These are phyloP conservation scores for Dioszegia aurantiaca DNA, from an alignment of 768 basidiomycete genomes.

Conservation along the genomic window DNA sequence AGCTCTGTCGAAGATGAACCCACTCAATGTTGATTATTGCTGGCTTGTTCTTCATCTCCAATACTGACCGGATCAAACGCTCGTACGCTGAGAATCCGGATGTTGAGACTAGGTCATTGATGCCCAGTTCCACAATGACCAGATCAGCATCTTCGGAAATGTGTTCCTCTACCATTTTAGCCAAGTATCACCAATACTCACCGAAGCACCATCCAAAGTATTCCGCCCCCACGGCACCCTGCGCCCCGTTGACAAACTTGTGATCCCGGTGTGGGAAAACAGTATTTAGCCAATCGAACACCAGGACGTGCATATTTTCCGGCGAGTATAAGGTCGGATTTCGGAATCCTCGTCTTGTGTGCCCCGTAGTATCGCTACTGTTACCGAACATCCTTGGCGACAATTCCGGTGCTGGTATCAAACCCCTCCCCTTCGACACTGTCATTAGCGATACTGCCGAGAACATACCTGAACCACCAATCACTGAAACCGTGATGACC, in stretches of 20 bases:
- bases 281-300: slow-evolving; percentile 44
- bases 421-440: slow-evolving; percentile 46
- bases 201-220: slow-evolving; percentile 45
- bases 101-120: slow-evolving; percentile 38
- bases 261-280: slow-evolving; percentile 40
- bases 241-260: slow-evolving; percentile 40
- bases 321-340: slow-evolving; percentile 42
- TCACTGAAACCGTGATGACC: slow-evolving; percentile 42
- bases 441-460: neutral
- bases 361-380: too few relatives aligned
- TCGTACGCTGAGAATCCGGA: slow-evolving; percentile 35
- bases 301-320: slow-evolving; percentile 43
- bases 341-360: neutral
- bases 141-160: slow-evolving; percentile 40
- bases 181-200: slow-evolving; percentile 18
- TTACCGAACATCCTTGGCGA: neutral
- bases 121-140: slow-evolving; percentile 41
- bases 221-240: slow-evolving; percentile 40
- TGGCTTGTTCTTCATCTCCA: slow-evolving; percentile 33
- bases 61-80: slow-evolving; percentile 27
- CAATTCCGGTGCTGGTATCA: slow-evolving; percentile 11
- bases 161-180: slow-evolving; percentile 35
- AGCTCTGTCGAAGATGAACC: slow-evolving; percentile 8
- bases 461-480: slow-evolving; percentile 44
- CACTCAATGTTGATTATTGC: slow-evolving; percentile 49